Conservation (phyloP, 345 rosid genomes). For the Mangifera indica region DNA sequence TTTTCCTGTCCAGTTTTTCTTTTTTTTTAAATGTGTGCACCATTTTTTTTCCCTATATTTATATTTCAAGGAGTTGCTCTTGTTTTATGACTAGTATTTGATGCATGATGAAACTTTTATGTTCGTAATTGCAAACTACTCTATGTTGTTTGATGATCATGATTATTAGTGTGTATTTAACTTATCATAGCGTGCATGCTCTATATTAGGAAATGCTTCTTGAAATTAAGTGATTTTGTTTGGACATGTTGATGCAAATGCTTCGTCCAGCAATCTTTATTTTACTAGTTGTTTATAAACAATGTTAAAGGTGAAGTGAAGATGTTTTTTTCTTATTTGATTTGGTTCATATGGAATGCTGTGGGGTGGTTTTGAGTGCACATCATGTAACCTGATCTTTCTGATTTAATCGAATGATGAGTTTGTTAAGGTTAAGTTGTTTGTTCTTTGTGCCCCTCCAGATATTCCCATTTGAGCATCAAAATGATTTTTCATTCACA, state of each 20-base stretch:
- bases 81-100: background rate
- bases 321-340: background rate
- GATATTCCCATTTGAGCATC: background rate
- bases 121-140: background rate
- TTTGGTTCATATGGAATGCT: background rate
- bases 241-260: background rate
- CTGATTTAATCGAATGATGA: background rate
- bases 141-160: background rate
- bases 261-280: background rate
- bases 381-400: background rate
- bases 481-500: background rate
- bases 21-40: background rate
- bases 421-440: background rate
- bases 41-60: background rate
- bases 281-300: background rate
- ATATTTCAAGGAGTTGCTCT: background rate
- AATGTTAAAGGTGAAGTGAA: background rate
- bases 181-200: background rate
- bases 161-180: background rate
- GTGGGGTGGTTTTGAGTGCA: background rate
- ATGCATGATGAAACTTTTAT: background rate
- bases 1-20: background rate
- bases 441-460: background rate
- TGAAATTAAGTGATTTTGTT: background rate
- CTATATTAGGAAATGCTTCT: slow-evolving; percentile 9